Base-by-base conservation (phyloP, 768 basidiomycete species). In the Gyrodon lividus region DNA sequence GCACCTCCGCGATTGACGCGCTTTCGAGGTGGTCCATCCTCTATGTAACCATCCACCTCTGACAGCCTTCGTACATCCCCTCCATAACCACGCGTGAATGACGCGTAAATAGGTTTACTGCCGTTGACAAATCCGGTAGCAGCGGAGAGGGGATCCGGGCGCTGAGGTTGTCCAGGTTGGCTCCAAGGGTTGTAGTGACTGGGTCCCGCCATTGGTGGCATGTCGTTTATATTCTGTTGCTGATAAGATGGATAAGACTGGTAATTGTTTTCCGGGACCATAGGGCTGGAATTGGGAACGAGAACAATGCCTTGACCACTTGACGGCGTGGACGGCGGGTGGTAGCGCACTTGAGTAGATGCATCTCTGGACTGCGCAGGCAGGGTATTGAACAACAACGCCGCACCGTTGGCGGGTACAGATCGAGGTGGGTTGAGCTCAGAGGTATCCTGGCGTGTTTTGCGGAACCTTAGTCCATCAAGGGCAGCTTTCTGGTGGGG, bases 341-440 rank as follows among this genome's bases (percentile, higher is more conserved):
- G 82, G 66, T 62, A 87, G 52, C 80, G 82, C 50, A 84, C 82
- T 68, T 78, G 62, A 34, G 81, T 69, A n/a, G 84, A 86, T 39
- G 79, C 87, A 74, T 91, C 89, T 60, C 88, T 80, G 53, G 87
- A 87, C 73, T 91, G 89, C 33, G 78, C 41, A 7, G 85, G 84
- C 52, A 77, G 82, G 13, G 58, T 52, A 33, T 39, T 55, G 37
- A 61, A 60, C 48, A 63, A 42, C 35, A 59, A 57, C 28, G 82
- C 68, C 24, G 84, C 84, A 43, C 77, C 84, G 73, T 88, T 86
- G 59, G 82, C 74, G 51, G 83, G 80, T 66, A 84, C 82, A 19
- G 79, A 50, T 4, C 80, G 84, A 52, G 78, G 77, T 17, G 65
- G 57, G 46, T 55, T 61, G 56, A 37, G 42, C 45, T 60, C 58